Evolutionary conservation across 2,329 filamentous ascomycete species (phyloP), one percentile per base, ranked within the genome.

Genomic region (Diaporthe sp.): DNA sequence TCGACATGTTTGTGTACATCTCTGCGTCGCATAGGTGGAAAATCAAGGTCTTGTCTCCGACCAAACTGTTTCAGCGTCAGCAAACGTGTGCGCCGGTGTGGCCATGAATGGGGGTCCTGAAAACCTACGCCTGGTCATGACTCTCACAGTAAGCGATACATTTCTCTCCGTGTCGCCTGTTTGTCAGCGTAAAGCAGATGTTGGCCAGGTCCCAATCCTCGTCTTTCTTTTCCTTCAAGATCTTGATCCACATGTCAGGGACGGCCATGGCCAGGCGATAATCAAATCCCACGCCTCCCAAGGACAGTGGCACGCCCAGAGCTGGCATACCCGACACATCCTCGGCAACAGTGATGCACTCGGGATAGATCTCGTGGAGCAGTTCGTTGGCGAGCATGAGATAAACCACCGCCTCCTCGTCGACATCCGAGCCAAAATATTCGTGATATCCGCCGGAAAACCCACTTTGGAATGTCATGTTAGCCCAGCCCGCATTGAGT

Each of bases 211-310:
- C 94, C 97, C 97, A 99, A 13, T 98, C 91, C 77, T 95, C 90
- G 81, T 99, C 97, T 81, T 94, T 90, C 83, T 95, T 92, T 86
- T 99, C 97, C 85, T 99, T 99, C 77, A 98, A 85, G 82, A 97
- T 95, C 87, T 99, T 99, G 89, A 99, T 99, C 92, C 97, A 99
- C 92, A 99, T 94, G 84, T 99, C 97, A 5, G 97, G 97, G 77
- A 99, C 92, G 6, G 97, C 97, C 97, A 99, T 99, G 73, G 96
- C 96, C 44, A 99, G 91, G 79, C 97, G 92, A 85, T 99, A 99
- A 85, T 99, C 97, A 83, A 99, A 99, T 37, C 97, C 97, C 79
- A 98, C 92, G 77, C 97, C 97, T 25, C 97, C 97, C 2, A 98
- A 88, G 1, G 94, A 93, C 53, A 98, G 87, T 9, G 94, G 92